Evolutionary conservation across 371 early-diverging fungal species (phyloP).

Genomic region (Mycotypha africana): DNA sequence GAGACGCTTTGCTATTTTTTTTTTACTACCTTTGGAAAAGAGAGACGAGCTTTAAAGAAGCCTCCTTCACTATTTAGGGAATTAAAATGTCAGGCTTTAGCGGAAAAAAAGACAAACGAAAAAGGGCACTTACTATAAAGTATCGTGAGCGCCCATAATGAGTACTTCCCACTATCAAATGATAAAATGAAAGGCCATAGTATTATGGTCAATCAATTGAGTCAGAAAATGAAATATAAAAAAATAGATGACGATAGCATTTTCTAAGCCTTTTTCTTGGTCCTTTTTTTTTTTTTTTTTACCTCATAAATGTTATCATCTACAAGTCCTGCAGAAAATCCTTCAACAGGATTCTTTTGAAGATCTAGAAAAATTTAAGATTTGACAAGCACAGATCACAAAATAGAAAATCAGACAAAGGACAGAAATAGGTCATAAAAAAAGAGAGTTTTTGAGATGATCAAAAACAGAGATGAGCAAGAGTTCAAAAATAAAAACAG

Average conservation of each 20-base stretch:
- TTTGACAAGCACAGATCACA: conserved; percentile 2
- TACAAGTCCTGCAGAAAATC: conserved; percentile 78
- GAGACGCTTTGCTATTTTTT: too few species aligned
- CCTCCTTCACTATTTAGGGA: conserved; percentile 67
- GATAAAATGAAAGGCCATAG: too few species aligned
- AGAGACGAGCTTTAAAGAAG: conserved; percentile 81
- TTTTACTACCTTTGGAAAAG: conserved; percentile 63
- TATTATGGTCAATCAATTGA: too few species aligned
- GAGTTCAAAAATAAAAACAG: too few species aligned
- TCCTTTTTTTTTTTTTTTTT: conserved; percentile 5
- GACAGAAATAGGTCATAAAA: background rate
- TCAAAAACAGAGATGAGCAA: too few species aligned
- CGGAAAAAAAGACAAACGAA: conserved; percentile 10
- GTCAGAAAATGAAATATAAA: background rate
- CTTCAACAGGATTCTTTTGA: conserved; percentile 67
- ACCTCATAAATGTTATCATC: conserved; percentile 70
- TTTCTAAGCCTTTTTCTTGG: too few species aligned
- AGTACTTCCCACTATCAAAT: conserved; percentile 73
- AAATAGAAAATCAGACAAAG: conserved; percentile 1
- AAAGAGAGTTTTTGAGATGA: too few species aligned
- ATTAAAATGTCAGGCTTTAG: conserved; percentile 5
- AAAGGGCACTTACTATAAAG: conserved; percentile 61
- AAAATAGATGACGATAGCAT: background rate
- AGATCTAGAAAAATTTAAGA: conserved; percentile 58
- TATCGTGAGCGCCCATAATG: conserved; percentile 87